These are phyloP conservation scores for Daphne laureola DNA, from an alignment of 441 rosid genomes.

Conservation along the genomic window DNA sequence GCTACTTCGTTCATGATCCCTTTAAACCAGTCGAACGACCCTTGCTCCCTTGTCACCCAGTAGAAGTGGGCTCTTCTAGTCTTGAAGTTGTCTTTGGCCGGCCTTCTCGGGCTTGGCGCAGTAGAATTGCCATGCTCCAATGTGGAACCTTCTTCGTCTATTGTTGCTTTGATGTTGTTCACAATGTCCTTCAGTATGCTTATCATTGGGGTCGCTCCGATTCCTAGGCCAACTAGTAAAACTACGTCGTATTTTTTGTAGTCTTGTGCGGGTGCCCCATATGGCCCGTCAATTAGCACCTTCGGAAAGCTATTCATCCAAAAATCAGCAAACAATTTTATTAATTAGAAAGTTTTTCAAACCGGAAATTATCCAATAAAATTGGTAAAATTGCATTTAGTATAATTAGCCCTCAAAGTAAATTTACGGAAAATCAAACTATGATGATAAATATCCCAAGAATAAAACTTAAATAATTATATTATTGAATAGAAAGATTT, in stretches of 20 bases:
- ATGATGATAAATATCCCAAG: no score
- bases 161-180: slow-evolving; percentile 45
- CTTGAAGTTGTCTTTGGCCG: slow-evolving; percentile 35
- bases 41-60: slow-evolving; percentile 74
- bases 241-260: slow-evolving; percentile 59
- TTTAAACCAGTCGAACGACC: slow-evolving; percentile 72
- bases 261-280: slow-evolving; percentile 78
- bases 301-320: slow-evolving; percentile 42
- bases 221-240: slow-evolving; percentile 62
- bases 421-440: no score
- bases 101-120: slow-evolving; percentile 21
- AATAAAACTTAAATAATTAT: no score
- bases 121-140: slow-evolving; percentile 25
- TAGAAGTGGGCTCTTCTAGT: slow-evolving; percentile 66
- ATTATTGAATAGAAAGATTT: no score
- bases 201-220: slow-evolving; percentile 77
- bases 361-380: no score
- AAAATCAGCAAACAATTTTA: no score
- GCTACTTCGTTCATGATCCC: slow-evolving; percentile 65
- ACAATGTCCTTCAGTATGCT: slow-evolving; percentile 69
- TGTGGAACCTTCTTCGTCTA: slow-evolving; percentile 23
- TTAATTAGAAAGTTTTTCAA: no score
- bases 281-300: slow-evolving; percentile 64
- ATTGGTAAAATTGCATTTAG: no score
- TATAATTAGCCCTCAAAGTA: no score